A percentile compares a stretch with the other conserved stretches of the same genome.
Conservation (phyloP, 139 green algal species). For the Dunaliella primolecta region DNA sequence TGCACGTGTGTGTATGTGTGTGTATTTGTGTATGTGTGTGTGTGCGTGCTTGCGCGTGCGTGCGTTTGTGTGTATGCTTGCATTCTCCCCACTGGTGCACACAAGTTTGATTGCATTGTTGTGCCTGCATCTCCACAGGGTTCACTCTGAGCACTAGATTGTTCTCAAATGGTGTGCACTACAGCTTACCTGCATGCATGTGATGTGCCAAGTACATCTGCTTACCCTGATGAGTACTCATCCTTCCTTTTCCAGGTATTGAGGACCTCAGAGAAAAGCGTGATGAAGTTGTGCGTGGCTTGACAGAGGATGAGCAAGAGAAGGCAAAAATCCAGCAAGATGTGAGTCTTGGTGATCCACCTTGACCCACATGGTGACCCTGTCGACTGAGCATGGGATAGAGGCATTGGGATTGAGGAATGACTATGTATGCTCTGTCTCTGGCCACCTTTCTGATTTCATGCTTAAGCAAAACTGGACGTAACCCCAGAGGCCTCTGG, state of each 20-base stretch:
- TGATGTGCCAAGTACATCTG: neutral
- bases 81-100: too few species aligned
- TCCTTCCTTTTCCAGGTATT: neutral
- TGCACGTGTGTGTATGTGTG: neutral
- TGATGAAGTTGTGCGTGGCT: neutral
- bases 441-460: neutral
- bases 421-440: neutral
- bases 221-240: neutral
- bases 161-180: neutral
- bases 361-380: too few species aligned
- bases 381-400: too few species aligned
- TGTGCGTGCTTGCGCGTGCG: neutral
- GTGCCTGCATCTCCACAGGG: neutral
- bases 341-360: too few species aligned
- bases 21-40: neutral
- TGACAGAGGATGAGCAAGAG: slow-evolving; percentile 61
- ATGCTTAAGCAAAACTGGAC: neutral
- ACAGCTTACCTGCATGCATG: neutral
- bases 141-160: neutral
- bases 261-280: neutral
- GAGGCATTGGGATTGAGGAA: neutral
- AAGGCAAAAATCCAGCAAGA: slow-evolving; percentile 57
- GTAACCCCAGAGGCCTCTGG: neutral
- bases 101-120: neutral
- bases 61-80: neutral